phyloP scores from a whole-genome alignment of 768 basidiomycete species.

The Mrakia blollopis region DNA sequence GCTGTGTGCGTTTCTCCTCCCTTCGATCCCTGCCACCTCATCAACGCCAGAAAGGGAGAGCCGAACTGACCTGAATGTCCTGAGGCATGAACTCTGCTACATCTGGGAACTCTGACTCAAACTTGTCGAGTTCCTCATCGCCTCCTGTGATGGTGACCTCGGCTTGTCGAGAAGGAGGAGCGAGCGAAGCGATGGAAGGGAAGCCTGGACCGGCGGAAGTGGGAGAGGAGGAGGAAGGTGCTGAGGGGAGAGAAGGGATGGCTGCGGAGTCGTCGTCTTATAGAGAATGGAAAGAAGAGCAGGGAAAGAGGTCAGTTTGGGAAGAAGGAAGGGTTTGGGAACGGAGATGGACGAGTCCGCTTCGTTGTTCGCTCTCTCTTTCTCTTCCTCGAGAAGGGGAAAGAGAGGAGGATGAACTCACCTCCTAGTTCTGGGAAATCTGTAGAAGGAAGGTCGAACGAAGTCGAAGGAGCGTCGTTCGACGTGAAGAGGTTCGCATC shows the following conservation, averaged over 20 bases:
- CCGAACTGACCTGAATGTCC: conserved; percentile 18
- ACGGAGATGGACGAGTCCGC: background rate
- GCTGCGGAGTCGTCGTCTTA: background rate
- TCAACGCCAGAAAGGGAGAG: background rate
- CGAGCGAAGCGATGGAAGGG: conserved; percentile 23
- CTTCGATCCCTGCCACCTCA: background rate
- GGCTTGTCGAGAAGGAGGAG: background rate
- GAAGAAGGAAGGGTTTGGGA: background rate
- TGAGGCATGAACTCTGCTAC: conserved; percentile 25
- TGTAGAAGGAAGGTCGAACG: conserved; percentile 21
- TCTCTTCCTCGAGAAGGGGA: background rate
- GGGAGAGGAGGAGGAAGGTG: background rate
- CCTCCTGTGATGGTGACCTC: conserved; percentile 26
- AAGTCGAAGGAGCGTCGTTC: conserved; percentile 1
- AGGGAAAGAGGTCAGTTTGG: background rate
- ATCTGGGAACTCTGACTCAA: conserved; percentile 26
- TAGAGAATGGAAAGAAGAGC: background rate
- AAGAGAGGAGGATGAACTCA: conserved; percentile 4
- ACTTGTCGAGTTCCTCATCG: conserved; percentile 23
- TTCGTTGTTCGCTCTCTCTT: too few relatives aligned
- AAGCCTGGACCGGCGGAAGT: conserved; percentile 10
- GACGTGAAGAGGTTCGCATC: conserved; percentile 28
- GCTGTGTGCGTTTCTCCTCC: background rate
- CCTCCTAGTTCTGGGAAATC: conserved; percentile 32
- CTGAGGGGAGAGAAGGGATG: conserved; percentile 11